Base-by-base conservation (phyloP, 1,284 basidiomycete species). In the Prillingera fragicola region DNA sequence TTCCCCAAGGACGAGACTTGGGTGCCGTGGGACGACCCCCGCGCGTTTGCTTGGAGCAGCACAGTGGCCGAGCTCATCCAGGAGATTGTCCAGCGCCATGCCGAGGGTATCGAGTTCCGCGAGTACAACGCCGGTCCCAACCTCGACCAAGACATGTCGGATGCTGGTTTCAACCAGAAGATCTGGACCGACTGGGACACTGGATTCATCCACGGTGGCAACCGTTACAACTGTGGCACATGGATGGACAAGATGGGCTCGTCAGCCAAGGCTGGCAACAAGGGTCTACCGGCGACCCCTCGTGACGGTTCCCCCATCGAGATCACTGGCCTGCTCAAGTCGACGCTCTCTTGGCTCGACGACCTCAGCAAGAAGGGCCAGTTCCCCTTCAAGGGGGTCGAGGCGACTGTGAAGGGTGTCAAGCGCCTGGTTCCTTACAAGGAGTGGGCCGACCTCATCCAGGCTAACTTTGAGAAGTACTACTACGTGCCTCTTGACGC, bases 191-290 rank as follows among this genome's bases (percentile, higher is more conserved):
- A 98, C 69, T 98, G 94, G 94, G 75, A 78, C 55, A 96, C 88
- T 7, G 94, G 94, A 1, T 73, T 98, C 54, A 80, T 95, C 57
- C 77, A 83, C 52, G 94, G 94, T 25, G 95, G 94, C 12, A 97
- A 84, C 70, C 74, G 77, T 48, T 77, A 80, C 70, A 72, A 72
- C 55, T 72, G 70, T 53, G 70, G 66, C 26, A 92, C 90, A 0
- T 94, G 89, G 89, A 90, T 91, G 87, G 89, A 94, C 74, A 94
- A 94, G 78, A 94, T 90, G 85, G 91, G 91, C 32, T 89, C 91
- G 62, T 89, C 85, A 1, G 76, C 75, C 48, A 87, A 84, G 60
- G 92, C 95, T 8, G 88, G 90, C 3, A 97, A 87, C 52, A 94
- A 92, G 71, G 95, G 94, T 17, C 73, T 85, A 21, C 94, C 94